Percentiles rank a stretch among this genome's conserved stretches.
These are phyloP conservation scores for Cutaneotrichosporon sp. DNA, from an alignment of 1,284 basidiomycete genomes.

Conservation along the genomic window DNA sequence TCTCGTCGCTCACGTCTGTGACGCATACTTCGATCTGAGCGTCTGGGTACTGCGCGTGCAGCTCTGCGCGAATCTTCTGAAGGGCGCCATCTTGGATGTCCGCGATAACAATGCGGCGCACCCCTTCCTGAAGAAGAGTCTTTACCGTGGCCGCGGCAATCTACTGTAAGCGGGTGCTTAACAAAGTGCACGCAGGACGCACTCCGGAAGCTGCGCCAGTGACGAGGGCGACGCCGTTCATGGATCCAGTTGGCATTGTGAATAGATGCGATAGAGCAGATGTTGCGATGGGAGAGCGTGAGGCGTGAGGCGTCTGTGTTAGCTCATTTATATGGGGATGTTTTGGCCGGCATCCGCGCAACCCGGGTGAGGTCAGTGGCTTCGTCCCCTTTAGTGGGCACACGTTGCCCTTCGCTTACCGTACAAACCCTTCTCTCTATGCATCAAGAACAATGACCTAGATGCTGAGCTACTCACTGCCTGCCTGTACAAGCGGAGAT, in stretches of 20 bases:
- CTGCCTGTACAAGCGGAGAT: too few relatives aligned
- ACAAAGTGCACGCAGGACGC: not conserved
- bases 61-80: constrained; percentile 4
- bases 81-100: constrained; percentile 8
- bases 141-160: constrained; percentile 13
- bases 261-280: too few relatives aligned
- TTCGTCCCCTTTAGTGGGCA: too few relatives aligned
- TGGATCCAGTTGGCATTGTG: not conserved
- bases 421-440: too few relatives aligned
- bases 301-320: too few relatives aligned
- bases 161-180: not conserved
- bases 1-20: constrained; percentile 16
- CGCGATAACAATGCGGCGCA: constrained; percentile 8
- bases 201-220: constrained; percentile 23
- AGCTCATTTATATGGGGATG: too few relatives aligned
- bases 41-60: not conserved
- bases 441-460: too few relatives aligned
- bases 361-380: too few relatives aligned
- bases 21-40: constrained; percentile 4
- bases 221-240: constrained; percentile 20
- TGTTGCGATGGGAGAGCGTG: too few relatives aligned
- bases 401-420: too few relatives aligned
- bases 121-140: constrained; percentile 6
- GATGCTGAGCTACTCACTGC: too few relatives aligned
- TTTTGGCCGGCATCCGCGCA: too few relatives aligned